Conservation (phyloP, 306 rosid genomes). For the Cicer pinnatifidum region DNA sequence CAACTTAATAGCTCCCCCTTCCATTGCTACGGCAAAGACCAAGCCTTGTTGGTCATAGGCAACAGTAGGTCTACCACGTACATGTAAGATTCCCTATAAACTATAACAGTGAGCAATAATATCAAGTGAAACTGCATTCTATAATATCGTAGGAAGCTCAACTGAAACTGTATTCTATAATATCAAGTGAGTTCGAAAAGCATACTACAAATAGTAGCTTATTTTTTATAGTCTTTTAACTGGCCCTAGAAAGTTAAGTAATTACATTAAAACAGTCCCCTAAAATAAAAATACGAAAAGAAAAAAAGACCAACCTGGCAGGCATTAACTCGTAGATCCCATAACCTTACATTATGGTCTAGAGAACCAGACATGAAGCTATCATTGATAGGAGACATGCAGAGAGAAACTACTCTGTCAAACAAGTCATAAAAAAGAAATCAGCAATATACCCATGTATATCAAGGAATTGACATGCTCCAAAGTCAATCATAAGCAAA, state of each 20-base stretch:
- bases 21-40: conserved; percentile 99
- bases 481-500: conserved; percentile 28
- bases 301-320: conserved; percentile 73
- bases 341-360: conserved; percentile 91
- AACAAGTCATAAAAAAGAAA: conserved; percentile 39
- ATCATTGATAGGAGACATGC: conserved; percentile 98
- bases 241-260: conserved; percentile 11
- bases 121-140: conserved; percentile 29
- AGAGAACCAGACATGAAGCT: conserved; percentile 99
- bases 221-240: conserved; percentile 5
- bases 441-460: conserved; percentile 39
- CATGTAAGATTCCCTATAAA: conserved; percentile 83
- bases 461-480: neutral
- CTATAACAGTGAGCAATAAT: conserved; percentile 57
- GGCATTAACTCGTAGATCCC: conserved; percentile 98
- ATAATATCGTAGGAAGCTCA: neutral
- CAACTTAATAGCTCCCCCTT: conserved; percentile 96
- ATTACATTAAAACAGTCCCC: conserved; percentile 8
- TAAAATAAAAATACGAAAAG: neutral
- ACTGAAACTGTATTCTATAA: conserved; percentile 29
- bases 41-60: conserved; percentile 99
- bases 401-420: conserved; percentile 85
- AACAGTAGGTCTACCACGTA: conserved; percentile 95
- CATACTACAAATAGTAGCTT: neutral
- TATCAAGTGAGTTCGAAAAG: conserved; percentile 35